Evolutionary conservation across 2,329 filamentous ascomycete genomes (phyloP), one percentile per base, ranked within the genome.

Genomic region (Pestalotiopsis sp.): DNA sequence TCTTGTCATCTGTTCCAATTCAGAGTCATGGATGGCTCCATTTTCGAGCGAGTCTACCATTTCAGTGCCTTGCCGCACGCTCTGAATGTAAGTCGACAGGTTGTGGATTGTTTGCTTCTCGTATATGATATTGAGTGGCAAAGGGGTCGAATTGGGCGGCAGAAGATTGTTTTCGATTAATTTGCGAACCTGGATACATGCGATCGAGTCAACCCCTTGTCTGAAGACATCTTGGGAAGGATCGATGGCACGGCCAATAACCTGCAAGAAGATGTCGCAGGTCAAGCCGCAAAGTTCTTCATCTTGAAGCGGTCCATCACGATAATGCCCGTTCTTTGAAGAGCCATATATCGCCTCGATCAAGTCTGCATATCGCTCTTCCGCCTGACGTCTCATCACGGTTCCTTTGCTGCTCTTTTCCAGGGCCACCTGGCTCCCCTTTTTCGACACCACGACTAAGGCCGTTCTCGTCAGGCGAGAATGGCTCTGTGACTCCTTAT

Each of bases 381-480:
- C 87, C 0, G 85, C 87, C 61, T 81, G 80, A 13, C 77, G 79
- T 27, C 89, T 80, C 17, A 91, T 77, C 1, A 89, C 79, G 0
- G 88, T 90, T 0, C 89, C 89, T 75, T 92, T 92, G 70, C 87
- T 91, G 69, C 86, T 91, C 76, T 89, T 91, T 6, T 65, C 63
- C 68, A 85, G 82, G 0, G 90, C 77, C 0, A 77, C 71, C n/a
- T 69, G 66, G 1, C 67, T 67, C 0, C 75, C 72, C 9, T 74
- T 70, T 7, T 79, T 69, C 0, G 79, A 73, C 57, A 89, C 77
- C 0, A 85, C 78, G 0, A 88, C 71, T 14, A 91, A 70, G 84
- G 88, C 89, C 2, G 81, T 74, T 39, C 76, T 80, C 2, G 83
- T 75, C 66, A 91, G 81, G 12, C 83, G 79, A 3, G 86, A 82